These are phyloP conservation scores for Asterophora parasitica DNA, from an alignment of 768 basidiomycete species.

Conservation along the genomic window DNA sequence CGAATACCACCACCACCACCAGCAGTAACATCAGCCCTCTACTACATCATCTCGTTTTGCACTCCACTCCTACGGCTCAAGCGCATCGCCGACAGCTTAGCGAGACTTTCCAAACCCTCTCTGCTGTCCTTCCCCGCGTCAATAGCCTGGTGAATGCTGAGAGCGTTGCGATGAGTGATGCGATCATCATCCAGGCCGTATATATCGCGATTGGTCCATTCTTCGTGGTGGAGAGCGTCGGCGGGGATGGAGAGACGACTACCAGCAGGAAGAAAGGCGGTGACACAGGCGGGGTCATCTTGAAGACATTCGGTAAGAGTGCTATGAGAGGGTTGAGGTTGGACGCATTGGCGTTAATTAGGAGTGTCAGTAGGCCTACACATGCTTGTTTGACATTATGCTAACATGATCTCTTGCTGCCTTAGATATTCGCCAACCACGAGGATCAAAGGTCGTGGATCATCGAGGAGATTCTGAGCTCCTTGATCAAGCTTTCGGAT, in stretches of 20 bases:
- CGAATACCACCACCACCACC: slow-evolving; percentile 14
- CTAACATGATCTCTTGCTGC: background rate
- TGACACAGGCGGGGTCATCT: slow-evolving; percentile 56
- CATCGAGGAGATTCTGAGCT: slow-evolving; percentile 92
- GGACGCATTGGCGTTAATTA: slow-evolving; percentile 77
- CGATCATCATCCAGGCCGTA: slow-evolving; percentile 87
- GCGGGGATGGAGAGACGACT: slow-evolving; percentile 42
- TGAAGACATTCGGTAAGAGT: slow-evolving; percentile 67
- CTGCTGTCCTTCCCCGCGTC: slow-evolving; percentile 69
- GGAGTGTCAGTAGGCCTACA: slow-evolving; percentile 55
- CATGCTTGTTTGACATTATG: background rate
- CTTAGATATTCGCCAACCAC: slow-evolving; percentile 86
- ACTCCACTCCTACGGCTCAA: slow-evolving; percentile 29
- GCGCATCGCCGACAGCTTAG: slow-evolving; percentile 44
- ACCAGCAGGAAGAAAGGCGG: slow-evolving; percentile 40
- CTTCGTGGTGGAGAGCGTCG: slow-evolving; percentile 74
- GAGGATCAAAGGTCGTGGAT: slow-evolving; percentile 93
- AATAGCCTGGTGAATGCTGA: slow-evolving; percentile 70
- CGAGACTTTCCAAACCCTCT: slow-evolving; percentile 71
- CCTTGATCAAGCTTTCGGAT: slow-evolving; percentile 85
- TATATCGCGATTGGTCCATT: slow-evolving; percentile 95
- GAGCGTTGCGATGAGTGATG: slow-evolving; percentile 77
- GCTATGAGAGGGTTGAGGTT: slow-evolving; percentile 79
- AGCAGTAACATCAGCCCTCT: slow-evolving; percentile 39
- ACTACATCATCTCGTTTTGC: slow-evolving; percentile 47